phyloP scores from a whole-genome alignment of 2,329 filamentous ascomycete species.

The Boeremia exigua region DNA sequence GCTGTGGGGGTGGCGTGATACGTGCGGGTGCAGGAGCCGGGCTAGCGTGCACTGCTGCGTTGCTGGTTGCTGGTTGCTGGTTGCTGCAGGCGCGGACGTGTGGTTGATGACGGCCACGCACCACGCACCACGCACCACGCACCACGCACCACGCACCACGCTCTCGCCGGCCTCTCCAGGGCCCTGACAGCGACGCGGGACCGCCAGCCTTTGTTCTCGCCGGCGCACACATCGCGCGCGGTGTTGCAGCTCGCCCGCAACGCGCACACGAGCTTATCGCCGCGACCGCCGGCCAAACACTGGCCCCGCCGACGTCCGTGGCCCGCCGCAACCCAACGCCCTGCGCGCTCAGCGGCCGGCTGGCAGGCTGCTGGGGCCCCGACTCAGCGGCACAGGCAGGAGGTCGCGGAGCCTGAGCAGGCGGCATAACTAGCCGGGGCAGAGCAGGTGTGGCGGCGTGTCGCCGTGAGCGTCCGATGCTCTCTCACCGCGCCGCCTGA shows the following conservation, averaged over 20 bases:
- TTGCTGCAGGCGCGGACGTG: too few species aligned
- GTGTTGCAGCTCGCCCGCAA: neutral
- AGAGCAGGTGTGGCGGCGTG: slow-evolving; percentile 35
- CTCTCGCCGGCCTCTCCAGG: neutral
- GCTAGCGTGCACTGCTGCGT: neutral
- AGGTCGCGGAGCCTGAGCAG: neutral
- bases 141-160: neutral
- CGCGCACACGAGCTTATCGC: neutral
- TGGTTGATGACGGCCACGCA: neutral
- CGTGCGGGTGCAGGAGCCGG: neutral
- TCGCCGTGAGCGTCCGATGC: slow-evolving; percentile 32
- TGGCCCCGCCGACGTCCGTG: slow-evolving; percentile 2
- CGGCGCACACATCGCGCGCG: neutral
- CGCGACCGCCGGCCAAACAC: neutral
- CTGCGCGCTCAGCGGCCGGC: slow-evolving; percentile 1
- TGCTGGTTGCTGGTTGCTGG: too few species aligned
- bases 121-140: neutral
- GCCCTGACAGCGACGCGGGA: neutral
- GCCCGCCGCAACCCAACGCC: slow-evolving; percentile 21
- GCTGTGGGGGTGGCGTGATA: neutral
- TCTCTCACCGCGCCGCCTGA: slow-evolving; percentile 8
- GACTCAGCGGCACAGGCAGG: neutral
- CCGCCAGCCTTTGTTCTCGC: too few species aligned
- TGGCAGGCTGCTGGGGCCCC: neutral
- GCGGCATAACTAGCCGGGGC: slow-evolving; percentile 12